Percentiles rank a stretch among this genome's conserved stretches.
These are phyloP conservation scores for Cucumis cinereus DNA, from an alignment of 306 rosid species.

Conservation along the genomic window DNA sequence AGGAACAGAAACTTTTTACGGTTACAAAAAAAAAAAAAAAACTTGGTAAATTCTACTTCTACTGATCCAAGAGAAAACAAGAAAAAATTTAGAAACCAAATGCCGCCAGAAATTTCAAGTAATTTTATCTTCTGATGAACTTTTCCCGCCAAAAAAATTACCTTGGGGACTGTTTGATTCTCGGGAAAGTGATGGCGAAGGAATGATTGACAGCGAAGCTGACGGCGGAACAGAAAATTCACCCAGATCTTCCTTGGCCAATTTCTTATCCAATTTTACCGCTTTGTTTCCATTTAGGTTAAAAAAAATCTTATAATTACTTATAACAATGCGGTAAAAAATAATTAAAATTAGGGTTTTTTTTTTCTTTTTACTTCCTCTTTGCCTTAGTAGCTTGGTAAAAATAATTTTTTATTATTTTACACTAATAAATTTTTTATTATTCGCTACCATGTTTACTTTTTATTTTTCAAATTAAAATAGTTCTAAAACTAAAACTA, in stretches of 20 bases:
- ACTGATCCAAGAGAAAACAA: neutral
- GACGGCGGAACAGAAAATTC: neutral
- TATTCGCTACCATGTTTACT: too few relatives aligned
- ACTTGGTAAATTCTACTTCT: neutral
- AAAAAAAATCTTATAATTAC: too few relatives aligned
- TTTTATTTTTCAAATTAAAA: too few relatives aligned
- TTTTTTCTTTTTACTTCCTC: too few relatives aligned
- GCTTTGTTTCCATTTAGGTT: neutral
- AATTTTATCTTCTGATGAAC: neutral
- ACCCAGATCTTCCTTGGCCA: neutral
- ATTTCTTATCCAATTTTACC: neutral
- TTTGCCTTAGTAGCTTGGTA: too few relatives aligned
- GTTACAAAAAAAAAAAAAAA: neutral
- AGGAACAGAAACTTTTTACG: neutral
- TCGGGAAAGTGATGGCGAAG: constrained; percentile 5
- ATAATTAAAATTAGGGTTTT: too few relatives aligned
- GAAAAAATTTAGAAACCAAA: neutral
- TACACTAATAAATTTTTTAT: too few relatives aligned
- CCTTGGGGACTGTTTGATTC: neutral
- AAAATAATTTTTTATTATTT: too few relatives aligned
- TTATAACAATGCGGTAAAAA: neutral
- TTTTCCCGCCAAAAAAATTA: constrained; percentile 51
- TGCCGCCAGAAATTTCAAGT: neutral
- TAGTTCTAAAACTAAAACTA: too few relatives aligned
- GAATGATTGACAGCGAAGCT: constrained; percentile 6